Base-by-base conservation (phyloP, 345 rosid genomes). In the Toxicodendron radicans region DNA sequence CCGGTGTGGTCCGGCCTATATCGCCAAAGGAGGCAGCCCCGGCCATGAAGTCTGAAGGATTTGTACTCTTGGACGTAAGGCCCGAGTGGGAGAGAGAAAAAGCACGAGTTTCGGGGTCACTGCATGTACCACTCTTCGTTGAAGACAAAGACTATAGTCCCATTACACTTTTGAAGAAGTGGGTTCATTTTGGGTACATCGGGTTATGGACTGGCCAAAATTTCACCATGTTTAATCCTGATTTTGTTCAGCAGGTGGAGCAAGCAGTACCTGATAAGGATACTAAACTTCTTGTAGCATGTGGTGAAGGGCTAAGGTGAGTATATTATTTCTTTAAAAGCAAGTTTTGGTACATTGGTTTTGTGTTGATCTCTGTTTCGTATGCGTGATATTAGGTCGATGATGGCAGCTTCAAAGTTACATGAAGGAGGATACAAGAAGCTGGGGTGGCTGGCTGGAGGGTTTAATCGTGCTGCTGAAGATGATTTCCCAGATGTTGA, bases 271-370 rank as follows among this genome's bases (percentile, higher is more conserved):
- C 95, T 17, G 89, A 87, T 70, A 90, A 88, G 83, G 73, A 83
- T n/a, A 43, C 85, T 18, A 88, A 87, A 79, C 73, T 95, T 21
- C 94, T 92, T 21, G 92, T 95, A 24, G 97, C 88, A 60, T 95
- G 97, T 73, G 99, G 99, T 5, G 99, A 95, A 85, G 97, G 97
- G 48, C 91, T 95, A 49, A 87, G 97, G 97, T 92, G 30, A 83
- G 77, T 13, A 32, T 70, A 1, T 48, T 17, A 32, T 38, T 49
- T 21, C 7, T n/a, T 43, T 1, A 6, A 14, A 7, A 48, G 4
- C 9, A 20, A 5, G 10, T 20, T 23, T 65, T 51, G 16, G 24
- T 38, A 10, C 7, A 12, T 51, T 62, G 58, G 0, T 30, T 10
- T 66, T 60, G 56, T 48, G 10, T 4, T 63, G 7, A 16, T 58